Percentiles rank a stretch among this genome's conserved stretches.
These are phyloP conservation scores for Lobosporangium transversale DNA, from an alignment of 192 early-diverging fungal genomes.

Conservation along the genomic window DNA sequence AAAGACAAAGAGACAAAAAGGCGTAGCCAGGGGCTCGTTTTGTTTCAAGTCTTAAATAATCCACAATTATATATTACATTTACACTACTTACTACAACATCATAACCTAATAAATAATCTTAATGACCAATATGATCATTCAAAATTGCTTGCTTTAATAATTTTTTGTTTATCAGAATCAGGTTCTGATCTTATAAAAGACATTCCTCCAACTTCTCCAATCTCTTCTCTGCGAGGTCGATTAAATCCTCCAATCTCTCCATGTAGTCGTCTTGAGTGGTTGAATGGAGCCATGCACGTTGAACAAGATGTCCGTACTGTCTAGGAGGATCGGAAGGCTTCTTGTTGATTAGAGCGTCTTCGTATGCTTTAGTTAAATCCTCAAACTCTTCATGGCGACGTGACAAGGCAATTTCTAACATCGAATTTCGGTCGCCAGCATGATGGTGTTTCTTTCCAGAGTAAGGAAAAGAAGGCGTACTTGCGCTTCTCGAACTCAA, in stretches of 20 bases:
- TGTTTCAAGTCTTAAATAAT: no score
- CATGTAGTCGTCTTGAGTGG: neutral
- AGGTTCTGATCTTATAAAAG: neutral
- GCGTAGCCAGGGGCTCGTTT: no score
- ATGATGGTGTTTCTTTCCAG: no score
- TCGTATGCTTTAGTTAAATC: slow-evolving; percentile 1
- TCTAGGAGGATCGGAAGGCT: slow-evolving; percentile 9
- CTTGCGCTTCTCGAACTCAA: no score
- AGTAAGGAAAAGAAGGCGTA: no score
- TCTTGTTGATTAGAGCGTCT: slow-evolving; percentile 10
- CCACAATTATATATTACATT: no score
- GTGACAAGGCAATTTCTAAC: neutral
- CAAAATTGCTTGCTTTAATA: no score
- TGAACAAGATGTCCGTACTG: neutral
- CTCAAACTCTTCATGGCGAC: slow-evolving; percentile 3
- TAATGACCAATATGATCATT: no score
- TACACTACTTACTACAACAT: no score
- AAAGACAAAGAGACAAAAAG: no score
- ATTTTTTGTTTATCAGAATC: no score
- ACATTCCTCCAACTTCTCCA: slow-evolving; percentile 9
- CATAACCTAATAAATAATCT: no score
- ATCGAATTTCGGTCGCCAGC: slow-evolving; percentile 1
- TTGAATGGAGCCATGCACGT: slow-evolving; percentile 19
- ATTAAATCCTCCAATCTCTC: slow-evolving; percentile 10
- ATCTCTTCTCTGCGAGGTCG: neutral